Conservation (phyloP, 2,329 filamentous ascomycete genomes). For the Furcasterigmium sp. region DNA sequence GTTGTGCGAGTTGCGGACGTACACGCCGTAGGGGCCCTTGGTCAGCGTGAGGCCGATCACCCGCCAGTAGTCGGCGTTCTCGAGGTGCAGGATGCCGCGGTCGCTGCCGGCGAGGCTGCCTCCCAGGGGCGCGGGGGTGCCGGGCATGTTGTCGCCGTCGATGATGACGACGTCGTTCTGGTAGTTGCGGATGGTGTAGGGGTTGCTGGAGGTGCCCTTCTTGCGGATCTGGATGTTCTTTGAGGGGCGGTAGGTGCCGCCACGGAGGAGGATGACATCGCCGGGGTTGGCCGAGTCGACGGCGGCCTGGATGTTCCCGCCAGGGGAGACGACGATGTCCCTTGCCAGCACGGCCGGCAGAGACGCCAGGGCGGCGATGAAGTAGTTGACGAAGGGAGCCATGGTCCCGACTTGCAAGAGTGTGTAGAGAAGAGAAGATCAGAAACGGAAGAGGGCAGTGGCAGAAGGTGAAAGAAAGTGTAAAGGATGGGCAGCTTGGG, state of each 20-base stretch:
- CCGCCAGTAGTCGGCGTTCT: slow-evolving; percentile 23
- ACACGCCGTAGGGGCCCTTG: slow-evolving; percentile 29
- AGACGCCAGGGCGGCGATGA: slow-evolving; percentile 4
- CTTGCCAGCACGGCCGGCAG: slow-evolving; percentile 15
- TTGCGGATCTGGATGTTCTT: slow-evolving; percentile 42
- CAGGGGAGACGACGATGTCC: slow-evolving; percentile 39
- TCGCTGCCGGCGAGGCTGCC: slow-evolving; percentile 31
- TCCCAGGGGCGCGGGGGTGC: slow-evolving; percentile 34
- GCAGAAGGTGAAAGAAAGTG: not conserved
- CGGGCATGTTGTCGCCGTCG: slow-evolving; percentile 33
- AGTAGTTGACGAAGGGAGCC: slow-evolving; percentile 9
- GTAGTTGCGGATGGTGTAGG: slow-evolving; percentile 36
- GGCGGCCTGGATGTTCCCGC: slow-evolving; percentile 40
- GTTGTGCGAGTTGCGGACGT: slow-evolving; percentile 25
- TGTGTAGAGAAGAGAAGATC: not conserved
- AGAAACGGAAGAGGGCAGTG: not conserved
- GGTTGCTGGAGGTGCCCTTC: slow-evolving; percentile 30
- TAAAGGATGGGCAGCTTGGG: not conserved
- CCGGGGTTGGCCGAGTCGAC: slow-evolving; percentile 38
- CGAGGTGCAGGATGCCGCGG: slow-evolving; percentile 42
- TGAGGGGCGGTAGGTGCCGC: slow-evolving; percentile 32
- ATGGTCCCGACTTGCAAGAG: slow-evolving; percentile 1
- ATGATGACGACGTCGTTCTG: slow-evolving; percentile 36
- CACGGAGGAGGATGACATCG: slow-evolving; percentile 28
- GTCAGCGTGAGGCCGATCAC: slow-evolving; percentile 31